These are phyloP conservation scores for Mimosa bimucronata DNA, from an alignment of 306 rosid genomes.

Conservation along the genomic window DNA sequence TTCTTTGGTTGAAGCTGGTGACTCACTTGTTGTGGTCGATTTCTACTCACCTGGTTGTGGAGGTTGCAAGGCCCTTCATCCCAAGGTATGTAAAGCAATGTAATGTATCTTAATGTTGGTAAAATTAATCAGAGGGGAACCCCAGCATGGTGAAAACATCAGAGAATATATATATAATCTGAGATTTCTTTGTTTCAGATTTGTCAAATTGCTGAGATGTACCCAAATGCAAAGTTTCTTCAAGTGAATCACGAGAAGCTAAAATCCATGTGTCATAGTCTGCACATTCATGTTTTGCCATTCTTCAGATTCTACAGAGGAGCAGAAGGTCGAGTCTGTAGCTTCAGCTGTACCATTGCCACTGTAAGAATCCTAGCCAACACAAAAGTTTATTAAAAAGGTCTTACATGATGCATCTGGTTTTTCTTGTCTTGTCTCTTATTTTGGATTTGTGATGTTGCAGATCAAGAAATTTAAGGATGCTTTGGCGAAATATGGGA, in stretches of 20 bases:
- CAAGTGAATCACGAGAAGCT: constrained; percentile 76
- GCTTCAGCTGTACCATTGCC: constrained; percentile 89
- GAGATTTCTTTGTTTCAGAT: constrained; percentile 48
- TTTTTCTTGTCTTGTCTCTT: neutral
- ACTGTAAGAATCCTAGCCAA: constrained; percentile 58
- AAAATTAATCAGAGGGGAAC: neutral
- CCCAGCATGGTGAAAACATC: neutral
- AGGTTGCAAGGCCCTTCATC: constrained; percentile 88
- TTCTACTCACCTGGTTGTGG: constrained; percentile 95
- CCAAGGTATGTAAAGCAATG: constrained; percentile 54
- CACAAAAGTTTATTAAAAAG: neutral
- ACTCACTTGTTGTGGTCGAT: constrained; percentile 72
- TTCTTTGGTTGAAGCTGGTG: constrained; percentile 70
- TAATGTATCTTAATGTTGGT: neutral
- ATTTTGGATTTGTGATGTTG: neutral
- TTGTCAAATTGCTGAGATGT: constrained; percentile 79
- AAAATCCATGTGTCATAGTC: constrained; percentile 67
- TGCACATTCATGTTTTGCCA: constrained; percentile 80
- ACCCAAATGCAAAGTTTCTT: constrained; percentile 64
- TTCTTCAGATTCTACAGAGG: constrained; percentile 89
- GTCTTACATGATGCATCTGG: neutral
- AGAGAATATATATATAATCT: neutral
- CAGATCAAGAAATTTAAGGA: constrained; percentile 89
- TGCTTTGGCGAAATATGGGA: constrained; percentile 68
- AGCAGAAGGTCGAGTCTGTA: constrained; percentile 70